These are phyloP conservation scores for Eucalyptus sp. DNA, from an alignment of 345 rosid genomes.

Conservation along the genomic window DNA sequence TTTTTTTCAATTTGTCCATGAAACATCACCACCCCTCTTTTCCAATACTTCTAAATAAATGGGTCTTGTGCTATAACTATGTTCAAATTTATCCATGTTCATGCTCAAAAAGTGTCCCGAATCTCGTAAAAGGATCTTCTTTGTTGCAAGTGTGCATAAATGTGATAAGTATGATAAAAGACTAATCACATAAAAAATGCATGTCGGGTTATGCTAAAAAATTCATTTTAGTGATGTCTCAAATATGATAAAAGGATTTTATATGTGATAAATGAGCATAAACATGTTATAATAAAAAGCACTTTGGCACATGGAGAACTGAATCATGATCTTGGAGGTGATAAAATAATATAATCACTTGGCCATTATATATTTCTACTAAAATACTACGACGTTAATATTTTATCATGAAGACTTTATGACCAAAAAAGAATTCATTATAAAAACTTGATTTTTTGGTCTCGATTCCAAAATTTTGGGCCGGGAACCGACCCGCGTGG, in stretches of 20 bases:
- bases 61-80: background rate
- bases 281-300: background rate
- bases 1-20: background rate
- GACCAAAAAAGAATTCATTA: too few relatives aligned
- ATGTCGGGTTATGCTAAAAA: rapidly evolving
- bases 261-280: background rate
- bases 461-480: background rate
- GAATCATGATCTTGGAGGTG: background rate
- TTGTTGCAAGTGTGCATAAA: background rate
- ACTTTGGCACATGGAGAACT: background rate
- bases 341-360: background rate
- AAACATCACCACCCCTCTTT: background rate
- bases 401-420: background rate
- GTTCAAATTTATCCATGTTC: background rate
- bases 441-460: background rate
- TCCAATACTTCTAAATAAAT: background rate
- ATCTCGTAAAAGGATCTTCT: background rate
- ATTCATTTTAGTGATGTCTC: background rate
- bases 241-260: background rate
- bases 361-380: background rate
- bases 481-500: background rate
- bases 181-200: background rate
- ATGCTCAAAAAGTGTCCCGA: background rate
- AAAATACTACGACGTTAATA: background rate
- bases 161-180: background rate